Evolutionary conservation across 1,284 basidiomycete genomes (phyloP).

Genomic region (Malassezia nana): DNA sequence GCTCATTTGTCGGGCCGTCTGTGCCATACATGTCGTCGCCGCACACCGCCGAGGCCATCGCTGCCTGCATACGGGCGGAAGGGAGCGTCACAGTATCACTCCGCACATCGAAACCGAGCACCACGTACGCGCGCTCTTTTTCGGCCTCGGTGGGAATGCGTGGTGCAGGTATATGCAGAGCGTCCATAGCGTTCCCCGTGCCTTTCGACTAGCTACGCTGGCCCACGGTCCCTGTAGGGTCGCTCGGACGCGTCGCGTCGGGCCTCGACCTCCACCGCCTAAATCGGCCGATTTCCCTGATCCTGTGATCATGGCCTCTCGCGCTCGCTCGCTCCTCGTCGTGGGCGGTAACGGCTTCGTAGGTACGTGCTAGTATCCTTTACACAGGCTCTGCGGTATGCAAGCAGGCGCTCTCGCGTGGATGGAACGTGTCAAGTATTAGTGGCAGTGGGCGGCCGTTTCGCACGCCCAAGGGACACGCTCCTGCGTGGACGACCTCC

Average conservation of each 20-base stretch:
- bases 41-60: conserved; percentile 51
- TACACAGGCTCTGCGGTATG: conserved; percentile 76
- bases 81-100: conserved; percentile 53
- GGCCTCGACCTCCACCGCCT: not conserved
- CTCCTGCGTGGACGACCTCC: conserved; percentile 66
- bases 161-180: conserved; percentile 1
- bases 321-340: conserved; percentile 51
- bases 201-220: too few relatives aligned
- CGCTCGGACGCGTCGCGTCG: too few relatives aligned
- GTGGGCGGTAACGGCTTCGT: conserved; percentile 92
- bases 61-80: conserved; percentile 51
- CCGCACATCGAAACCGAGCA: conserved; percentile 27
- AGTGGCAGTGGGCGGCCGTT: conserved; percentile 80
- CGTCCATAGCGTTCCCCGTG: too few relatives aligned
- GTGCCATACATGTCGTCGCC: conserved; percentile 53
- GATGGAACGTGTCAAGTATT: conserved; percentile 77
- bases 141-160: conserved; percentile 8
- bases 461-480: conserved; percentile 67
- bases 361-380: conserved; percentile 53
- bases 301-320: not conserved
- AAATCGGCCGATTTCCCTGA: not conserved
- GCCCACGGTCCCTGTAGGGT: too few relatives aligned
- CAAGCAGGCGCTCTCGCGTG: conserved; percentile 68
- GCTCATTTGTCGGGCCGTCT: conserved; percentile 35
- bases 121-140: conserved; percentile 19